These are phyloP conservation scores for Terana coerulea DNA, from an alignment of 768 basidiomycete genomes.

Conservation along the genomic window DNA sequence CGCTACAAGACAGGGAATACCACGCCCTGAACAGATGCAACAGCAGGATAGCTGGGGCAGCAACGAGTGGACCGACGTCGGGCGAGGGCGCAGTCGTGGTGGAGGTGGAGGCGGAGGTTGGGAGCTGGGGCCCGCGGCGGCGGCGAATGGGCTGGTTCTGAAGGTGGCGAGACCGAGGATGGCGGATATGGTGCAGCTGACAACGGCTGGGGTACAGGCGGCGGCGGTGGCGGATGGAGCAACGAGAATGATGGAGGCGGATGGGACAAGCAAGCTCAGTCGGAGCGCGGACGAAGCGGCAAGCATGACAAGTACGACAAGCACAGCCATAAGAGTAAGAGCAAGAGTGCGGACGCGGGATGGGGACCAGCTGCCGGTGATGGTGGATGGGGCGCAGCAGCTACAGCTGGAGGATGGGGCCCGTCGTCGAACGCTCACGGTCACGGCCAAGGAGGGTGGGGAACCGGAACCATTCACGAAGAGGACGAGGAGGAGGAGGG, in stretches of 20 bases:
- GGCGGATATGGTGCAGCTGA: neutral
- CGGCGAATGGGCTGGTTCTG: neutral
- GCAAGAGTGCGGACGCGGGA: neutral
- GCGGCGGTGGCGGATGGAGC: neutral
- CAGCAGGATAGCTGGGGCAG: constrained; percentile 22
- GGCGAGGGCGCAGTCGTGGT: neutral
- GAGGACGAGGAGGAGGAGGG: constrained; percentile 15
- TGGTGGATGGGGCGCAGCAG: neutral
- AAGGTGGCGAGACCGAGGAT: neutral
- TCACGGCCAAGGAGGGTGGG: constrained; percentile 1
- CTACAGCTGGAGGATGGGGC: neutral
- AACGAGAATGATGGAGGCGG: neutral
- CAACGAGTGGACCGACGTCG: constrained; percentile 6
- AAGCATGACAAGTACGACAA: neutral
- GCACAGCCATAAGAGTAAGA: neutral
- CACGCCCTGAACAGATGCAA: constrained; percentile 15
- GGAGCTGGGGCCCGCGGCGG: neutral
- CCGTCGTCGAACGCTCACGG: neutral
- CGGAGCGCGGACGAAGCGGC: neutral
- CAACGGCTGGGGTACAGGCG: too few species aligned
- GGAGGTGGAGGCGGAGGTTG: neutral
- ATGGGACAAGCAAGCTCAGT: neutral
- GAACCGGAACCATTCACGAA: constrained; percentile 6
- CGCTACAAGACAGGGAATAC: neutral
- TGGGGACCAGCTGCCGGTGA: neutral